These are phyloP conservation scores for Lablab purpureus DNA, from an alignment of 306 rosid genomes.

Conservation along the genomic window DNA sequence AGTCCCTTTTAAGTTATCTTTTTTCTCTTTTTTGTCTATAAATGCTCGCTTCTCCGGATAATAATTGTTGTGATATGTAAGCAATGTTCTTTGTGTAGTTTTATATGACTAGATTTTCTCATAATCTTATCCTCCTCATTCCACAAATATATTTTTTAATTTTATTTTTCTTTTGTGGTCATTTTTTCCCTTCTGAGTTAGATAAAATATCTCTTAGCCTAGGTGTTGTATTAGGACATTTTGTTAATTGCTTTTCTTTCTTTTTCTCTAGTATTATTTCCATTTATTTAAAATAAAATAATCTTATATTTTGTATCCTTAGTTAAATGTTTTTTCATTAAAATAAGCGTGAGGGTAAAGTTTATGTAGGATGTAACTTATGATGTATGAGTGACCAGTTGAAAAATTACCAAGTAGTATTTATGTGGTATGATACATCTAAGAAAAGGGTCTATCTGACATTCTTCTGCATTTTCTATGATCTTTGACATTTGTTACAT, in stretches of 20 bases:
- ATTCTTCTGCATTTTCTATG: slow-evolving; percentile 32
- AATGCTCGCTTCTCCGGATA: slow-evolving; percentile 44
- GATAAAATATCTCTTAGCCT: slow-evolving; percentile 9
- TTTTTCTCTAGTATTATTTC: slow-evolving; percentile 7
- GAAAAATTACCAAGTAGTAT: slow-evolving; percentile 7
- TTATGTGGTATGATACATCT: slow-evolving; percentile 4
- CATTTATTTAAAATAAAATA: slow-evolving; percentile 26
- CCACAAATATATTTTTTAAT: slow-evolving; percentile 2
- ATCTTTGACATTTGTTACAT: slow-evolving; percentile 21
- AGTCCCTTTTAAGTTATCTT: slow-evolving; percentile 37
- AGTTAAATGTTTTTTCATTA: slow-evolving; percentile 1
- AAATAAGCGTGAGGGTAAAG: slow-evolving; percentile 27
- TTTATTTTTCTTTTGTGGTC: neutral
- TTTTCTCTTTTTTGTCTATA: slow-evolving; percentile 39
- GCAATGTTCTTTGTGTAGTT: slow-evolving; percentile 38
- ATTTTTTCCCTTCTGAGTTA: neutral
- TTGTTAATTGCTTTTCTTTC: slow-evolving; percentile 18
- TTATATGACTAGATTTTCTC: slow-evolving; percentile 16
- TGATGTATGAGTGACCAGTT: slow-evolving; percentile 2
- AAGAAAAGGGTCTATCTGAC: slow-evolving; percentile 1
- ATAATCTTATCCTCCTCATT: slow-evolving; percentile 37
- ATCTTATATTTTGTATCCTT: slow-evolving; percentile 26
- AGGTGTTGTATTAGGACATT: slow-evolving; percentile 11
- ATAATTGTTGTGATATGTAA: slow-evolving; percentile 41
- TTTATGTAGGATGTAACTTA: slow-evolving; percentile 29